Conservation (phyloP, 768 basidiomycete species). For the Calocybe cyanea region DNA sequence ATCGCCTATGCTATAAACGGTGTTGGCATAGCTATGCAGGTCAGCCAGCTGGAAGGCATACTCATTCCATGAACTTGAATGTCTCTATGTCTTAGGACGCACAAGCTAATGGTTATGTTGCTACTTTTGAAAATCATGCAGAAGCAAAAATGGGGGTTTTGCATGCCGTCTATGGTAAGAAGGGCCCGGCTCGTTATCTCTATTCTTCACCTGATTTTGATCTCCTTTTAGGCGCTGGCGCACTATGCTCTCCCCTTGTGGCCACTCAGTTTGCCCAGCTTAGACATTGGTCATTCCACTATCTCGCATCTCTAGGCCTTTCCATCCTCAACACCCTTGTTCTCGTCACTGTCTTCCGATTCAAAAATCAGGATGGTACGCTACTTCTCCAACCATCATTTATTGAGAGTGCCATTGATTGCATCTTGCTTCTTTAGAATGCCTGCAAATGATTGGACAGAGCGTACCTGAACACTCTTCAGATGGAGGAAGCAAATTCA, state of each 20-base stretch:
- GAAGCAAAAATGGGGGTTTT: conserved; percentile 67
- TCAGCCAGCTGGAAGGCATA: conserved; percentile 15
- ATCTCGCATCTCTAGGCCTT: conserved; percentile 65
- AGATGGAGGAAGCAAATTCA: conserved; percentile 23
- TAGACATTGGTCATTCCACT: conserved; percentile 74
- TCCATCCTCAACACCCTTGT: conserved; percentile 51
- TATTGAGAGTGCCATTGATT: not conserved
- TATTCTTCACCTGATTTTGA: not conserved
- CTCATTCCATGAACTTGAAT: not conserved
- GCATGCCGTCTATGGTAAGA: conserved; percentile 59
- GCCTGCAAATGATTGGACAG: not conserved
- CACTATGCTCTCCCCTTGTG: conserved; percentile 66
- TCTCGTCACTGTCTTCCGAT: conserved; percentile 58
- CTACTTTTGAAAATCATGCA: conserved; percentile 49
- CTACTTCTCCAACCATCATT: no score
- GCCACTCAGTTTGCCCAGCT: conserved; percentile 77
- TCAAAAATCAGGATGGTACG: conserved; percentile 67
- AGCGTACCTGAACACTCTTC: not conserved
- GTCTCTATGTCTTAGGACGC: conserved; percentile 46
- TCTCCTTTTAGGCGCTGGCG: conserved; percentile 50
- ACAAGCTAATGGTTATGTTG: conserved; percentile 69
- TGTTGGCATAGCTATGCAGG: conserved; percentile 29
- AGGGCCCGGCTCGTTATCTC: not conserved
- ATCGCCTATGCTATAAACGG: conserved; percentile 30
- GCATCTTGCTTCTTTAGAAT: not conserved